phyloP scores from a whole-genome alignment of 169 alveolate species.

The Cryptosporidium sp. region DNA sequence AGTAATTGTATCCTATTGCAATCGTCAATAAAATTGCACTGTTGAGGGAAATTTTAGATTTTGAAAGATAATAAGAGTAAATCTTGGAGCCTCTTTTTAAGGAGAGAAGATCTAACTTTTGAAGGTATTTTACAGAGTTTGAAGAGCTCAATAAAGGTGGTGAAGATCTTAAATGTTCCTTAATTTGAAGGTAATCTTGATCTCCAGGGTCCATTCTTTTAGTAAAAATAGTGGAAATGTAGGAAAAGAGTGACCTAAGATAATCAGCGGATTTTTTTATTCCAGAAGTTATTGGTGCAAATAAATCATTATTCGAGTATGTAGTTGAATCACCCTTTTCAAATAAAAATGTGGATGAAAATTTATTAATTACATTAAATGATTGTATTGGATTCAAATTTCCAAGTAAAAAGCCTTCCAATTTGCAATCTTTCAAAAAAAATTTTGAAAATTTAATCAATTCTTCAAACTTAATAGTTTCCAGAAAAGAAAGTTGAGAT shows the following conservation, averaged over 20 bases:
- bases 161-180: slow-evolving; percentile 8
- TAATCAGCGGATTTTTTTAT: too few relatives aligned
- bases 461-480: not conserved
- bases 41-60: not conserved
- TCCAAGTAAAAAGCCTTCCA: slow-evolving; percentile 26
- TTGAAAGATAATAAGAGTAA: slow-evolving; percentile 4
- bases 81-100: slow-evolving; percentile 9
- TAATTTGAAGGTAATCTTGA: not conserved
- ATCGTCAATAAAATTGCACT: not conserved
- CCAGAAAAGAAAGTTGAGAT: not conserved
- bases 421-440: not conserved
- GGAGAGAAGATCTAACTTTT: slow-evolving; percentile 16
- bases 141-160: not conserved
- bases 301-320: not conserved
- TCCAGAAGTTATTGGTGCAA: not conserved
- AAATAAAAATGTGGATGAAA: not conserved
- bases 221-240: not conserved
- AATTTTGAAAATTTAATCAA: not conserved
- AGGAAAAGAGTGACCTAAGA: not conserved
- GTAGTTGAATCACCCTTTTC: not conserved
- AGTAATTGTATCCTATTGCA: not conserved
- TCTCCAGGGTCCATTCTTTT: not conserved
- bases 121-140: not conserved
- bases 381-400: slow-evolving; percentile 10
- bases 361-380: not conserved